Base-by-base conservation (phyloP, 2,329 filamentous ascomycete species). In the Penicillium sp. region DNA sequence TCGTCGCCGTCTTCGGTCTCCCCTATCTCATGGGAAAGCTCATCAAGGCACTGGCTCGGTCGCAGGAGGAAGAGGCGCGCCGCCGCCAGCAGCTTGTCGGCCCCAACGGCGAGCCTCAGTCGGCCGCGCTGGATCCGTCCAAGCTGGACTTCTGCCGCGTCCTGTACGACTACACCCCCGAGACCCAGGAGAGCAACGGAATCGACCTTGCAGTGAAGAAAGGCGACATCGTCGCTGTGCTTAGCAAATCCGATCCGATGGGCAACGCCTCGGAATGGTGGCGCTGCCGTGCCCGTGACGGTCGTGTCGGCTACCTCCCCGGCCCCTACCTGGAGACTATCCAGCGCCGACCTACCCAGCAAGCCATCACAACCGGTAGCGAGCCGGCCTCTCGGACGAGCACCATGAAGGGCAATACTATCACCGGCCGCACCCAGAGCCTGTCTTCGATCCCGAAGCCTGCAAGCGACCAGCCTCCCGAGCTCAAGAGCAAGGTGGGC, bases 21-120 rank as follows among this genome's bases (percentile, higher is more conserved):
- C 93, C 93, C 4, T 98, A 95, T 64, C 76, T 98, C 33, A 96
- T 98, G 90, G 84, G 86, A 69, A 98, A 96, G 71, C 80, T 95
- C 54, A 97, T 98, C 64, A 83, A 82, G 60, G 78, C 87, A 1
- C 76, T 98, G 26, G 88, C 90, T 11, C 80, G 84, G 23, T 84
- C 83, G 4, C 87, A 93, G 59, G 88, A 96, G 68, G 86, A 91
- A 59, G 86, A 94, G 65, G 71, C 58, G 59, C 70, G 43, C 58
- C 72, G 66, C 33, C 62, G 65, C 33, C 72, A 75, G 43, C 73
- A 76, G 46, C 71, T 79, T 45, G 69, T 76, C 16, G 71, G 77
- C 3, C 70, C 78, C 21, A 69, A 73, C 46, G 64, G 73, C 47
- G 58, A 72, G 59, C 60, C 68, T 4, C 57, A 58, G 23, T 62